Evolutionary conservation across 495 filamentous ascomycete genomes (phyloP), one percentile per base, ranked within the genome.

Genomic region (Aspergillus sclerotiicarbonarius): DNA sequence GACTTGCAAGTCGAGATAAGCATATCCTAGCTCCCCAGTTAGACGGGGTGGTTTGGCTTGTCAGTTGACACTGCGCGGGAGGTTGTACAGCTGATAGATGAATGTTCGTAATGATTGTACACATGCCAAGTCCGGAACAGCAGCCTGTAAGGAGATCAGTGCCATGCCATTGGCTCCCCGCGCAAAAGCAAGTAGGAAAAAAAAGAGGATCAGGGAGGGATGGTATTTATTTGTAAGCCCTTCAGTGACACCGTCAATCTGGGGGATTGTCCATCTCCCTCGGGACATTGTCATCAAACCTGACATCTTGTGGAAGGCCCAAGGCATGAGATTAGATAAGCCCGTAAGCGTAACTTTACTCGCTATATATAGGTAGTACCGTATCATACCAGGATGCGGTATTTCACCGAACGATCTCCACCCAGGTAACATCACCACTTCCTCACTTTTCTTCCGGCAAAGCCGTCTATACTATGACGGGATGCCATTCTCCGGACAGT

Each of bases 1-100:
- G 44, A 21, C 44, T 48, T 35, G 16, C 47, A 30, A 25, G 29
- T 50, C 47, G 16, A 50, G 47, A 50, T 50, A 50, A 50, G 47
- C 47, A 31, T 50, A 29, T 50, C 21, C 31, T 50, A 8, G 15
- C 25, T 32, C 18, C 6, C 25, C 3, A n/a, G 13, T 41, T 4
- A n/a, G 10, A 41, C 12, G 37, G 37, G 13, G 3, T 41, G 25
- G 46, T 30, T 12, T 29, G 47, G 31, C 25, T 31, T 31, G 47
- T 50, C 47, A 50, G 25, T 50, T 50, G 47, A 50, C 47, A 32
- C 47, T 18, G 47, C 29, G 16, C 31, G 47, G 37, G 10, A n/a
- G 13, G 31, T 50, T 8, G 25, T 31, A 31, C 47, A 32, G 31
- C 47, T 31, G 29, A 31, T 50, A 31, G 25, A 50, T 32, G 25